These are phyloP conservation scores for Russula vinacea DNA, from an alignment of 768 basidiomycete genomes.

Conservation along the genomic window DNA sequence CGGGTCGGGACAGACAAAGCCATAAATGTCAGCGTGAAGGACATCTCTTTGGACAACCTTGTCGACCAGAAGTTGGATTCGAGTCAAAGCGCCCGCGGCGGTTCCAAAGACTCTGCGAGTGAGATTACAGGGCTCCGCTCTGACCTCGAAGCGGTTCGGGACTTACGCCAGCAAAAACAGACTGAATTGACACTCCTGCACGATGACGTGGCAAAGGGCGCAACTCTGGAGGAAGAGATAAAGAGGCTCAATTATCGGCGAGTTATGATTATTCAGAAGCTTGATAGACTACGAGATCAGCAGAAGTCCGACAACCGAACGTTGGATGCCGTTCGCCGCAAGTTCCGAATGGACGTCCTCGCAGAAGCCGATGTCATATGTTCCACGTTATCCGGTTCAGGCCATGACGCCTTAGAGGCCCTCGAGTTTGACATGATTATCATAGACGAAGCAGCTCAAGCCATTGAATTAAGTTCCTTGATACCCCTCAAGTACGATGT, in stretches of 20 bases:
- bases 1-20: slow-evolving; percentile 78
- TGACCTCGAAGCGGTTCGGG: slow-evolving; percentile 70
- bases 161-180: slow-evolving; percentile 54
- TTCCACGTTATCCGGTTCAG: slow-evolving; percentile 87
- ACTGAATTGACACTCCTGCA: slow-evolving; percentile 54
- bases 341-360: slow-evolving; percentile 70
- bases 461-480: slow-evolving; percentile 89
- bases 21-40: slow-evolving; percentile 76
- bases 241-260: slow-evolving; percentile 61
- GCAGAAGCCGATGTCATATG: slow-evolving; percentile 91
- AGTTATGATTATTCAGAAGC: slow-evolving; percentile 58
- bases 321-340: slow-evolving; percentile 77
- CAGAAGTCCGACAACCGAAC: slow-evolving; percentile 76
- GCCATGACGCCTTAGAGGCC: slow-evolving; percentile 78
- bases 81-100: slow-evolving; percentile 38
- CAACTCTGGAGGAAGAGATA: slow-evolving; percentile 69
- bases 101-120: slow-evolving; percentile 51
- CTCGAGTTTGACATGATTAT: slow-evolving; percentile 94
- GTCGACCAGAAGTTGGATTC: slow-evolving; percentile 71
- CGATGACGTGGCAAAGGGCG: slow-evolving; percentile 53
- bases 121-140: slow-evolving; percentile 57
- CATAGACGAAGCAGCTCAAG: slow-evolving; percentile 97
- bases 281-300: slow-evolving; percentile 79
- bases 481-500: slow-evolving; percentile 91
- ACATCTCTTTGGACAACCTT: slow-evolving; percentile 82